Conservation (phyloP, 2,329 filamentous ascomycete species). For the Fusarium sp. region DNA sequence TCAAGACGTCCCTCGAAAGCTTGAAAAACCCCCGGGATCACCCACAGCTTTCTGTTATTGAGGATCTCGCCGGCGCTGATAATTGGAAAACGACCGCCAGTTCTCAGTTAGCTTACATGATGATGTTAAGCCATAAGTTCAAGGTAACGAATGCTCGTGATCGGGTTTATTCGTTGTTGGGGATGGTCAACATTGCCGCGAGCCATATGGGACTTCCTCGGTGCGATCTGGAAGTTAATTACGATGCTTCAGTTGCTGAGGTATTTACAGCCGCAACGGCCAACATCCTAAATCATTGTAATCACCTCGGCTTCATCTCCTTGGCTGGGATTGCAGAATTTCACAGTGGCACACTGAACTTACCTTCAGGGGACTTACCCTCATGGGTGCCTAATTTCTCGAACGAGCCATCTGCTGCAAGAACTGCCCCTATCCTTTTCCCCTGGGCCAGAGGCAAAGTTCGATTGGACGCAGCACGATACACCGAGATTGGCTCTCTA, state of each 20-base stretch:
- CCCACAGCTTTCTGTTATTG: neutral
- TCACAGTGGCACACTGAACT: neutral
- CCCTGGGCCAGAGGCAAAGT: neutral
- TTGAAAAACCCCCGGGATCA: rapidly evolving
- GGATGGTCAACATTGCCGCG: neutral
- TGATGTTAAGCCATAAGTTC: neutral
- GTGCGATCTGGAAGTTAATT: neutral
- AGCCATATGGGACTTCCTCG: neutral
- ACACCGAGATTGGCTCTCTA: neutral
- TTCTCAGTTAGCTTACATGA: neutral
- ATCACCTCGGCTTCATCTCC: neutral
- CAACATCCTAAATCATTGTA: neutral
- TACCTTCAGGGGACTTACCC: neutral
- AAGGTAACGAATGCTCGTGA: neutral
- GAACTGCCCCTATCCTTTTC: neutral
- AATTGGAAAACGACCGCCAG: neutral
- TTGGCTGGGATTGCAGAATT: neutral
- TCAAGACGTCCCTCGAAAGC: neutral
- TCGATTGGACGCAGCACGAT: neutral
- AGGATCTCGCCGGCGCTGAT: neutral
- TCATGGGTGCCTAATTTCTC: neutral
- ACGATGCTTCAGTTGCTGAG: neutral
- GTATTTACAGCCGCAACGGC: neutral
- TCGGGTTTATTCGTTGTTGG: neutral
- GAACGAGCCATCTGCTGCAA: neutral